Percentiles rank a stretch among this genome's conserved stretches.
Evolutionary conservation across 306 rosid genomes (phyloP).

Genomic region (Benincasa hispida): DNA sequence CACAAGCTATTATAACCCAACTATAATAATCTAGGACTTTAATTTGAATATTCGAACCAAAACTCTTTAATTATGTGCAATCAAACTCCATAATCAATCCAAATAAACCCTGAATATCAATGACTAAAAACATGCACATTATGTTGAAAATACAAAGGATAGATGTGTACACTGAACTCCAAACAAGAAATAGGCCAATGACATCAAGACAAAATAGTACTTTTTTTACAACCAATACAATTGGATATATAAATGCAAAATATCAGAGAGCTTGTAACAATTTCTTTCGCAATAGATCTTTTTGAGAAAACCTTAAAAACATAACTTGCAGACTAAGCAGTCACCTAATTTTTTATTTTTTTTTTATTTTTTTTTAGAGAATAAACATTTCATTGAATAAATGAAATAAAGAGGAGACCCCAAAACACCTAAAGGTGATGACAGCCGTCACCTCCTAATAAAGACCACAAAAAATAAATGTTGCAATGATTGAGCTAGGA

Average conservation of each 20-base stretch:
- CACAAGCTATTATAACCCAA: too few relatives aligned
- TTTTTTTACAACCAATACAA: not conserved
- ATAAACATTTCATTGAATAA: too few relatives aligned
- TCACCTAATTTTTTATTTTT: too few relatives aligned
- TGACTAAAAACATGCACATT: not conserved
- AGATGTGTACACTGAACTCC: not conserved
- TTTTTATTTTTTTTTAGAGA: too few relatives aligned
- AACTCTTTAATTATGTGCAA: not conserved
- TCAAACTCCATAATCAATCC: not conserved
- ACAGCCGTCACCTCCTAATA: too few relatives aligned
- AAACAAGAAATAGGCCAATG: not conserved
- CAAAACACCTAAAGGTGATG: too few relatives aligned
- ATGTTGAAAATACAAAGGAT: not conserved
- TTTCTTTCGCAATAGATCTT: not conserved
- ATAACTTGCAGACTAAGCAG: not conserved
- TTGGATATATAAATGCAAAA: not conserved
- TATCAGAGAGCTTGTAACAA: not conserved
- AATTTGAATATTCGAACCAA: not conserved
- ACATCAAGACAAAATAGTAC: not conserved
- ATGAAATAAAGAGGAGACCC: too few relatives aligned
- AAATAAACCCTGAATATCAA: not conserved
- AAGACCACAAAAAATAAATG: not conserved
- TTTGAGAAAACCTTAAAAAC: not conserved
- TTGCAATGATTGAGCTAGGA: not conserved
- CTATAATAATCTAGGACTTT: too few relatives aligned